phyloP scores from a whole-genome alignment of 2,329 filamentous ascomycete genomes.

The Colletotrichum simmondsii region DNA sequence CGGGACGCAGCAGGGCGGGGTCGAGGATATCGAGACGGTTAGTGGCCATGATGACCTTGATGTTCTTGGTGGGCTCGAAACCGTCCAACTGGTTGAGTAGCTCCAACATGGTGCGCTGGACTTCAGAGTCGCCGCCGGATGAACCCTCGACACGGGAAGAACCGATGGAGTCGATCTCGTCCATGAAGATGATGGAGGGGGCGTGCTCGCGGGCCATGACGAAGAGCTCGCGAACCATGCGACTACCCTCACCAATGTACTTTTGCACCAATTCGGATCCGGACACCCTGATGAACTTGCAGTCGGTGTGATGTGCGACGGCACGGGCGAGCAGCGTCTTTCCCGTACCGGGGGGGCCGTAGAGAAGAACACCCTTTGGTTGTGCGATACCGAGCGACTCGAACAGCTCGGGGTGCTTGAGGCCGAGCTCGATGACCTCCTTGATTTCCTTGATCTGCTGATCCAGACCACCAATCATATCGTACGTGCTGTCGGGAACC shows the following conservation, averaged over 20 bases:
- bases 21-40: constrained; percentile 98
- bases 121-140: constrained; percentile 95
- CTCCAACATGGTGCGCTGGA: constrained; percentile 98
- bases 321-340: constrained; percentile 96
- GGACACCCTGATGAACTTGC: constrained; percentile 98
- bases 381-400: constrained; percentile 99
- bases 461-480: constrained; percentile 99
- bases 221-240: constrained; percentile 99
- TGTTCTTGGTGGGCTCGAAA: constrained; percentile 99
- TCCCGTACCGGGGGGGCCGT: constrained; percentile 95
- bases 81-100: constrained; percentile 98
- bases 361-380: constrained; percentile 95
- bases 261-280: constrained; percentile 98
- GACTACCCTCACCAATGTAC: constrained; percentile 97
- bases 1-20: constrained; percentile 92
- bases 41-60: constrained; percentile 99
- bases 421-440: constrained; percentile 97
- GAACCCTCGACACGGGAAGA: constrained; percentile 96
- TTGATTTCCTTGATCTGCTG: constrained; percentile 99
- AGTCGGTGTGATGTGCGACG: constrained; percentile 97
- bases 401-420: constrained; percentile 98
- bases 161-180: constrained; percentile 99
- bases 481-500: constrained; percentile 99
- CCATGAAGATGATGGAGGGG: constrained; percentile 99
- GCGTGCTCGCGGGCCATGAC: constrained; percentile 99